A percentile compares a stretch with the other conserved stretches of the same genome.
phyloP scores from a whole-genome alignment of 2,329 filamentous ascomycete genomes.

The Colletotrichum neosansevieriae region DNA sequence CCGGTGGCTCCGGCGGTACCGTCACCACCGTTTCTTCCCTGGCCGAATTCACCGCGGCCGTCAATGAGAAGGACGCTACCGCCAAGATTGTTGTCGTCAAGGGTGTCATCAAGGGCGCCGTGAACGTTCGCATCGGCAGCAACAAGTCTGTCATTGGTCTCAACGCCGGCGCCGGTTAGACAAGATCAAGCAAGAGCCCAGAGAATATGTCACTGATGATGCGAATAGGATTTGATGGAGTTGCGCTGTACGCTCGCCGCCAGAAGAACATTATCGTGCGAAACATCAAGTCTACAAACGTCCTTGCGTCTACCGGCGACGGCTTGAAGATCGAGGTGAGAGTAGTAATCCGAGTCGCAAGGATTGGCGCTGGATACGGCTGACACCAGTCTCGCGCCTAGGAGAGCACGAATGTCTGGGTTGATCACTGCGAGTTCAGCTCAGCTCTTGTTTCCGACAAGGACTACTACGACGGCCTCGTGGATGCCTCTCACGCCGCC shows the following conservation, averaged over 20 bases:
- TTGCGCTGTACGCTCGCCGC: conserved; percentile 57
- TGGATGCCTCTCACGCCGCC: conserved; percentile 58
- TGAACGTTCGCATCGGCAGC: conserved; percentile 54
- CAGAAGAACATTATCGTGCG: conserved; percentile 67
- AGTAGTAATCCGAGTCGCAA: rapidly evolving
- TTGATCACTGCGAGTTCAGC: conserved; percentile 59
- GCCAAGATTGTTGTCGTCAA: conserved; percentile 54
- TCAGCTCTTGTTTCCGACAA: conserved; percentile 52
- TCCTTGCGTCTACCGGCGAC: conserved; percentile 55
- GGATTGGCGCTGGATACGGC: conserved; percentile 44
- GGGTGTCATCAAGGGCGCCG: conserved; percentile 52
- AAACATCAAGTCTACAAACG: conserved; percentile 61
- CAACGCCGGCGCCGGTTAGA: conserved; percentile 39
- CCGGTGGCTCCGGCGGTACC: conserved; percentile 60
- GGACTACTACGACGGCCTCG: conserved; percentile 57
- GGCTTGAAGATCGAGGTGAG: conserved; percentile 48
- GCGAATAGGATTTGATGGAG: conserved; percentile 44
- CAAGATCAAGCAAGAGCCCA: not conserved
- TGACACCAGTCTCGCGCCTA: conserved; percentile 63
- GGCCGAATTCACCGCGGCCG: conserved; percentile 58
- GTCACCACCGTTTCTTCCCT: conserved; percentile 61
- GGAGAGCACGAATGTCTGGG: conserved; percentile 60
- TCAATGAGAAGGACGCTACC: conserved; percentile 51
- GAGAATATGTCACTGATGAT: not conserved
- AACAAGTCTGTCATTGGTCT: conserved; percentile 58